A percentile compares a stretch with the other conserved stretches of the same genome.
Evolutionary conservation across 352 stramenopile genomes (phyloP).

Genomic region (Discostella stelligera): DNA sequence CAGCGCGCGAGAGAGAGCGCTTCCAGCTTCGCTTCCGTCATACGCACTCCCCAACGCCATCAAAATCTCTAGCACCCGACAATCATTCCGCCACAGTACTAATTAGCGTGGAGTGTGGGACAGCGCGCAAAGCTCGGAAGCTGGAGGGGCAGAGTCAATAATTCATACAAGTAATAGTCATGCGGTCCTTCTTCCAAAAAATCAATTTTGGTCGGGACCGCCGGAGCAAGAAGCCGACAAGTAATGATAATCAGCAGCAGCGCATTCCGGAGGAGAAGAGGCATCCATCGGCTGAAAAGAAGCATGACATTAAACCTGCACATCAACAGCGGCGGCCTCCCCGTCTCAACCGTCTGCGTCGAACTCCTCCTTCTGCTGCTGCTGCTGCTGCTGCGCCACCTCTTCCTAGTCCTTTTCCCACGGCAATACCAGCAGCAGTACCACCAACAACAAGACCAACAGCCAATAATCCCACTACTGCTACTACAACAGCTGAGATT

Average conservation of each 20-base stretch:
- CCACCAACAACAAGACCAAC: neutral
- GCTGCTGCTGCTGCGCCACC: too few relatives aligned
- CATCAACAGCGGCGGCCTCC: neutral
- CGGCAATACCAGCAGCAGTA: neutral
- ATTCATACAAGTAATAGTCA: neutral
- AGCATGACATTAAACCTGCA: neutral
- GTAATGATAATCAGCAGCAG: neutral
- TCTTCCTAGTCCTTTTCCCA: neutral
- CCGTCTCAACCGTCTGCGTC: neutral
- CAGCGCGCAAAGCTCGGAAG: too few relatives aligned
- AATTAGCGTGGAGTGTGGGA: too few relatives aligned
- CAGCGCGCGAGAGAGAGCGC: too few relatives aligned
- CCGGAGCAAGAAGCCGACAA: constrained; percentile 10
- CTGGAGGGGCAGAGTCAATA: too few relatives aligned
- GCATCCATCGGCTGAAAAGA: neutral
- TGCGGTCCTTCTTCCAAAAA: neutral
- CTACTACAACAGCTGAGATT: neutral
- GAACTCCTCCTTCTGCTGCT: neutral
- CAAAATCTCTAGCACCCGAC: too few relatives aligned
- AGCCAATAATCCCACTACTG: neutral
- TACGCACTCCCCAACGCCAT: too few relatives aligned
- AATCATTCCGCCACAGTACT: too few relatives aligned
- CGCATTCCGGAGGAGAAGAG: neutral
- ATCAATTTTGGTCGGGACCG: neutral
- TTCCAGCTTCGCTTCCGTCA: too few relatives aligned